Percentiles rank a stretch among this genome's conserved stretches.
Evolutionary conservation across 768 basidiomycete genomes (phyloP).

Genomic region (Pilatotrama ljubarskyi): DNA sequence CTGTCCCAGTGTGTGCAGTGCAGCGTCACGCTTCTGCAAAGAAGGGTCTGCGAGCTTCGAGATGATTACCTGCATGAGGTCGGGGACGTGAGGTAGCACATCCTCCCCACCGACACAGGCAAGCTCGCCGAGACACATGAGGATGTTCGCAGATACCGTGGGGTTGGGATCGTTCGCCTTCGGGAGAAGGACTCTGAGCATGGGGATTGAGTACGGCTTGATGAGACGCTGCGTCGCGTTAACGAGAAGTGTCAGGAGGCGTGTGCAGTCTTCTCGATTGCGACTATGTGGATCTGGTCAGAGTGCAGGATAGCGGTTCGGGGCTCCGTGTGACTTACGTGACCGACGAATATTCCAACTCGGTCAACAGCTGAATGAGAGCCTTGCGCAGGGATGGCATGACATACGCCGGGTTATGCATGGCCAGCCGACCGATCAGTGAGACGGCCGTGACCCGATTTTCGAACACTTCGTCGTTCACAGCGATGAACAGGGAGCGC

Average conservation of each 20-base stretch:
- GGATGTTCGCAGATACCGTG: constrained; percentile 86
- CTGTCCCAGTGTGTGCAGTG: constrained; percentile 91
- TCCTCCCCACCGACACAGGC: constrained; percentile 94
- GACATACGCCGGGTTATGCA: constrained; percentile 97
- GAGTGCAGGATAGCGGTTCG: neutral
- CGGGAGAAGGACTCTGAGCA: constrained; percentile 87
- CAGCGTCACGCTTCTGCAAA: constrained; percentile 87
- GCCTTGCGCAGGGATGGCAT: constrained; percentile 97
- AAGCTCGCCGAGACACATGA: constrained; percentile 94
- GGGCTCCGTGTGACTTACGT: constrained; percentile 49
- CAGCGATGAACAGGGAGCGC: constrained; percentile 93
- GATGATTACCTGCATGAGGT: constrained; percentile 90
- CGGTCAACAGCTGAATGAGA: constrained; percentile 92
- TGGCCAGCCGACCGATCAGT: constrained; percentile 90
- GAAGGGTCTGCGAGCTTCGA: constrained; percentile 88
- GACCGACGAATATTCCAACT: constrained; percentile 93
- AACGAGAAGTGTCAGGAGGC: constrained; percentile 84
- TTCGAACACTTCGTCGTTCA: constrained; percentile 95
- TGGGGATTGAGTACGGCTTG: constrained; percentile 92
- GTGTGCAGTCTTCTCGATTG: constrained; percentile 89
- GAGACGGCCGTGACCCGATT: constrained; percentile 89
- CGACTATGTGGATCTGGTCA: constrained; percentile 48
- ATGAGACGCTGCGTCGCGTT: constrained; percentile 91
- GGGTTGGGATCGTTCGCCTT: constrained; percentile 87
- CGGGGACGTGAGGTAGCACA: constrained; percentile 75